phyloP scores from a whole-genome alignment of 2,329 filamentous ascomycete species.

The Aspergillus candidus region DNA sequence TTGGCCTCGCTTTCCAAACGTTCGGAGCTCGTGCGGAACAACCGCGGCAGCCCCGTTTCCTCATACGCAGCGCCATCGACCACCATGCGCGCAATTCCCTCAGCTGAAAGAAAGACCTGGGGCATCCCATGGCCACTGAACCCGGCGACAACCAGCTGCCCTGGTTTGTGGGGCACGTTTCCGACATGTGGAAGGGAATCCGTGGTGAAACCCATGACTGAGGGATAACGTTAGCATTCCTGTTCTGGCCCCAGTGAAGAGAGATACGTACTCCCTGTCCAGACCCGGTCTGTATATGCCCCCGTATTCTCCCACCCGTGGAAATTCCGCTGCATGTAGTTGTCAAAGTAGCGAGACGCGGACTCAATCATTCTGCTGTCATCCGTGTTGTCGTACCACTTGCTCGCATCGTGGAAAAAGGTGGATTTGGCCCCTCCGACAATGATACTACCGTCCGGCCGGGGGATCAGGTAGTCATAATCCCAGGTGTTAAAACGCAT shows the following conservation, averaged over 20 bases:
- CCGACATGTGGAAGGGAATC: constrained; percentile 53
- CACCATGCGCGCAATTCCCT: constrained; percentile 54
- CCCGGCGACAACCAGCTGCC: constrained; percentile 52
- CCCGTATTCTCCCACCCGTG: constrained; percentile 31
- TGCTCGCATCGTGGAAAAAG: constrained; percentile 22
- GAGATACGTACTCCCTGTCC: constrained; percentile 32
- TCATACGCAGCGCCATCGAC: constrained; percentile 19
- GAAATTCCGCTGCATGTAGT: constrained; percentile 35
- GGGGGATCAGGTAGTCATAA: constrained; percentile 63
- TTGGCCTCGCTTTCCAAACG: constrained; percentile 18
- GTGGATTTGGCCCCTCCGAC: constrained; percentile 57
- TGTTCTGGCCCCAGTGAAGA: neutral
- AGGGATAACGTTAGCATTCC: constrained; percentile 19
- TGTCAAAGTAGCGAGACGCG: constrained; percentile 37
- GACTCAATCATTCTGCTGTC: constrained; percentile 47
- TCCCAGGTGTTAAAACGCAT: constrained; percentile 53
- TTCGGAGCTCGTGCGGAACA: constrained; percentile 26
- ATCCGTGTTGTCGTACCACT: constrained; percentile 43
- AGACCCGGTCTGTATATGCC: constrained; percentile 27
- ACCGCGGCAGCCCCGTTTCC: constrained; percentile 24
- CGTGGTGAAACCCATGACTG: constrained; percentile 48
- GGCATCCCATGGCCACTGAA: constrained; percentile 67
- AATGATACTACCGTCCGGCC: constrained; percentile 50
- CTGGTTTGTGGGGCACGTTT: constrained; percentile 36
- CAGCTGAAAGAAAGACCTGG: constrained; percentile 54